A percentile compares a stretch with the other conserved stretches of the same genome.
Conservation (phyloP, 2,329 filamentous ascomycete species). For the Penicillium verrucosum region DNA sequence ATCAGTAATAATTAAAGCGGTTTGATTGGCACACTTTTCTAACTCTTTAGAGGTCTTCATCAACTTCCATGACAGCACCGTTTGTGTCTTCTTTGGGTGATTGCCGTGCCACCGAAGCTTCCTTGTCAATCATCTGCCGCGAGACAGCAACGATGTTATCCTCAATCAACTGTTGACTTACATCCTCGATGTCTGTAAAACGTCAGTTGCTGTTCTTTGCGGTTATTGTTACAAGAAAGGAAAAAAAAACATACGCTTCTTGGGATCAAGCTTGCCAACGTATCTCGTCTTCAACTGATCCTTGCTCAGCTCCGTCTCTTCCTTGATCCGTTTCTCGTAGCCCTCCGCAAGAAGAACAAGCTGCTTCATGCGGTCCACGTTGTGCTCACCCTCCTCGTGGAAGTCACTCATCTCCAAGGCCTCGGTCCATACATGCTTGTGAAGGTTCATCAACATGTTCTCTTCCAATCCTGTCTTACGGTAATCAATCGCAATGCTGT, state of each 20-base stretch:
- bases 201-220: slow-evolving; percentile 18
- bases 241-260: slow-evolving; percentile 68
- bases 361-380: slow-evolving; percentile 82
- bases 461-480: slow-evolving; percentile 95
- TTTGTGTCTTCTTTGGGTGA: slow-evolving; percentile 47
- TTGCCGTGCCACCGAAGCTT: slow-evolving; percentile 81
- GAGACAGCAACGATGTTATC: slow-evolving; percentile 99
- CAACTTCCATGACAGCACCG: slow-evolving; percentile 62
- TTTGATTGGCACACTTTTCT: slow-evolving; percentile 17
- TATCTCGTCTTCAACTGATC: slow-evolving; percentile 98
- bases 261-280: slow-evolving; percentile 96
- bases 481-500: slow-evolving; percentile 98
- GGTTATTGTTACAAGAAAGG: neutral
- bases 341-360: slow-evolving; percentile 88
- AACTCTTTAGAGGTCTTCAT: slow-evolving; percentile 53
- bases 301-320: slow-evolving; percentile 95
- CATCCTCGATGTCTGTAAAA: slow-evolving; percentile 73
- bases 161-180: slow-evolving; percentile 94
- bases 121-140: slow-evolving; percentile 98
- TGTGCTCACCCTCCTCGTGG: slow-evolving; percentile 74
- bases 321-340: slow-evolving; percentile 98
- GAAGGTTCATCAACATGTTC: slow-evolving; percentile 99
- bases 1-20: slow-evolving; percentile 18
- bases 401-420: slow-evolving; percentile 97
- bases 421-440: slow-evolving; percentile 99